Evolutionary conservation across 176 grass and related monocot genomes (phyloP).

Genomic region (Cocos nucifera): DNA sequence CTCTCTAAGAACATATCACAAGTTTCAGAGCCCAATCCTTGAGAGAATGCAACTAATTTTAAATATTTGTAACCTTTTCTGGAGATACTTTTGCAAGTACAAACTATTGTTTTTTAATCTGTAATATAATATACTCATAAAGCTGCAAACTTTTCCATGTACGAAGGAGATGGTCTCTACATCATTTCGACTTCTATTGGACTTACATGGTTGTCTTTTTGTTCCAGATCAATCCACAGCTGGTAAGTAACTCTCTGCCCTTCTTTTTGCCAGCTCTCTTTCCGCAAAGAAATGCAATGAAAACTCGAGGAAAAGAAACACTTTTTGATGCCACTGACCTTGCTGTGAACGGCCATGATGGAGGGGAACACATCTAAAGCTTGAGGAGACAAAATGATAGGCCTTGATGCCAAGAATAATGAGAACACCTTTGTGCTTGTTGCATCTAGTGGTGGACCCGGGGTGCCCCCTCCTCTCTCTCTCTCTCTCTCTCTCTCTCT

Average conservation of each 20-base stretch:
- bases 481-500: neutral
- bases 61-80: too few relatives aligned
- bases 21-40: too few relatives aligned
- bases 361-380: slow-evolving; percentile 3
- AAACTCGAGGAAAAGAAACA: slow-evolving; percentile 17
- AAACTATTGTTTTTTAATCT: too few relatives aligned
- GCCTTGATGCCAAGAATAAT: slow-evolving; percentile 23
- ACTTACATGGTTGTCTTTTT: too few relatives aligned
- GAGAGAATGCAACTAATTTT: too few relatives aligned
- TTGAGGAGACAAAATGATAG: slow-evolving; percentile 21
- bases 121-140: too few relatives aligned
- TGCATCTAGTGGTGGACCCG: slow-evolving; percentile 1
- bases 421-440: slow-evolving; percentile 15
- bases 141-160: too few relatives aligned
- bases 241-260: neutral
- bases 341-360: slow-evolving; percentile 7
- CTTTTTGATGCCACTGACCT: slow-evolving; percentile 15
- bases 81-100: too few relatives aligned
- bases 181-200: too few relatives aligned
- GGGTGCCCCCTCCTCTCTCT: neutral
- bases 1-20: too few relatives aligned
- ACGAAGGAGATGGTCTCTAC: too few relatives aligned
- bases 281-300: neutral
- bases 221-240: too few relatives aligned
- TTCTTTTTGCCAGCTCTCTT: slow-evolving; percentile 20